Conservation (phyloP, 2,329 filamentous ascomycete species). For the Thielaviopsis punctulata region DNA sequence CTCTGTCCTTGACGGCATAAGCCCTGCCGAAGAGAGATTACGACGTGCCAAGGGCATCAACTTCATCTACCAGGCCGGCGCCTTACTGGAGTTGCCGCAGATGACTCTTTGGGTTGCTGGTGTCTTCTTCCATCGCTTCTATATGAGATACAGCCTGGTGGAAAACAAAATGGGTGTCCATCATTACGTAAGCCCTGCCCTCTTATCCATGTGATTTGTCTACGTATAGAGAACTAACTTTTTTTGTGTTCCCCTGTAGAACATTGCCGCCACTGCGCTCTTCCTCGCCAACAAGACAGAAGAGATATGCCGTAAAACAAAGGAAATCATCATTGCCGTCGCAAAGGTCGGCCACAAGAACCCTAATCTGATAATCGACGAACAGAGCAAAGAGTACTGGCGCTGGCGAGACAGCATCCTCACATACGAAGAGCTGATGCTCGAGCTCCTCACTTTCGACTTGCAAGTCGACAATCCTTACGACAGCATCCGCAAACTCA, state of each 20-base stretch:
- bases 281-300: constrained; percentile 96
- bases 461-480: constrained; percentile 82
- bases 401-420: constrained; percentile 90
- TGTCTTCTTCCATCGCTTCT: constrained; percentile 90
- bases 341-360: constrained; percentile 94
- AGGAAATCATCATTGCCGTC: constrained; percentile 82
- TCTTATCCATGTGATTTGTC: not conserved
- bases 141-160: constrained; percentile 75
- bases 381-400: constrained; percentile 98
- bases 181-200: constrained; percentile 59
- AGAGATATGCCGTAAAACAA: constrained; percentile 91
- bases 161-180: constrained; percentile 63
- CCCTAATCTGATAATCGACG: constrained; percentile 72
- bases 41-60: constrained; percentile 83
- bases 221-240: not conserved
- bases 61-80: constrained; percentile 88
- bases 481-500: constrained; percentile 63
- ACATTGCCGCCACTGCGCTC: constrained; percentile 74
- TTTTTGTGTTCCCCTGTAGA: constrained; percentile 26
- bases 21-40: constrained; percentile 58
- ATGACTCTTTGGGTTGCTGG: constrained; percentile 82
- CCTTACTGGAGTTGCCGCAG: constrained; percentile 81
- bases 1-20: constrained; percentile 67
- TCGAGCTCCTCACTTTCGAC: constrained; percentile 88
- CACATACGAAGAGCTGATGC: constrained; percentile 77